These are phyloP conservation scores for Entomortierella chlamydospora DNA, from an alignment of 192 early-diverging fungal genomes.

Conservation along the genomic window DNA sequence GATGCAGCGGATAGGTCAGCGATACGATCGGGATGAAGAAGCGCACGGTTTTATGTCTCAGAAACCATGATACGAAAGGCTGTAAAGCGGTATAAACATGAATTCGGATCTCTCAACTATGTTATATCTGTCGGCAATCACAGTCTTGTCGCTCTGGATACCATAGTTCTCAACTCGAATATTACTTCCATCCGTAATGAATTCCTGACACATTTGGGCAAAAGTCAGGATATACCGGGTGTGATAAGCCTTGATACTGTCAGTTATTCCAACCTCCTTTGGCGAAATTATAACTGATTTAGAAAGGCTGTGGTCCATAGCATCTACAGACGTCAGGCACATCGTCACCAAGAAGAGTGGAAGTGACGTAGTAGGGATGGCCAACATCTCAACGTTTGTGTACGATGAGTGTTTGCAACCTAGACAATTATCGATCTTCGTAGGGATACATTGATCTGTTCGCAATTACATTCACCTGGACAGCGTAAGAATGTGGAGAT, in stretches of 20 bases:
- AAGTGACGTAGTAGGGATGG: conserved; percentile 1
- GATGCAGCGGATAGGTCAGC: conserved; percentile 7
- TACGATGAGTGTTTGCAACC: conserved; percentile 72
- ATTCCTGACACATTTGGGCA: conserved; percentile 58
- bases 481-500: too few species aligned
- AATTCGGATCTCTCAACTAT: conserved; percentile 69
- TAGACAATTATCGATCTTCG: conserved; percentile 70
- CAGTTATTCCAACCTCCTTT: too few species aligned
- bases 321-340: too few species aligned
- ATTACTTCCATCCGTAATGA: conserved; percentile 55
- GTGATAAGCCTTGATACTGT: too few species aligned
- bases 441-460: conserved; percentile 30
- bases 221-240: conserved; percentile 33
- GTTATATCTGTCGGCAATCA: conserved; percentile 66
- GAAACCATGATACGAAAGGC: conserved; percentile 79
- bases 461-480: conserved; percentile 16
- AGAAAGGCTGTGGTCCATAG: conserved; percentile 33
- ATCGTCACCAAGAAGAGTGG: background rate
- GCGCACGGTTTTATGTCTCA: conserved; percentile 70
- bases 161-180: conserved; percentile 71
- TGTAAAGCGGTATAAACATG: conserved; percentile 58
- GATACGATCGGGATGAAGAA: conserved; percentile 30
- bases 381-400: conserved; percentile 34
- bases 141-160: conserved; percentile 79
- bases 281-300: background rate